A percentile compares a stretch with the other conserved stretches of the same genome.
Conservation (phyloP, 2,329 filamentous ascomycete species). For the Colletotrichum cuscutae region DNA sequence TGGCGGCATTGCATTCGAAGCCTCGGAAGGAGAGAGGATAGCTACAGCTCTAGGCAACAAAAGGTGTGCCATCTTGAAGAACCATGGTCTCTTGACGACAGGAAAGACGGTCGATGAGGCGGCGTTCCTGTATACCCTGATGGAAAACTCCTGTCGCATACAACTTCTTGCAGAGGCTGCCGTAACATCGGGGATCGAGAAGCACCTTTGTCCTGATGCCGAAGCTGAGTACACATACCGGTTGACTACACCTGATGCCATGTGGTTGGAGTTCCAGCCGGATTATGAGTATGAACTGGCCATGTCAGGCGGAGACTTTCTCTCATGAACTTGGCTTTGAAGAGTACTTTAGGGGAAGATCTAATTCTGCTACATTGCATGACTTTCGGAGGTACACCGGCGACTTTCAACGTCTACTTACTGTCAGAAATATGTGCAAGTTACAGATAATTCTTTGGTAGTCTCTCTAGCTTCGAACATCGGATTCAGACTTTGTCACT, state of each 20-base stretch:
- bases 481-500: no score
- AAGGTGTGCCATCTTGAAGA: constrained; percentile 72
- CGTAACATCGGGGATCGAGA: not conserved
- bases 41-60: constrained; percentile 67
- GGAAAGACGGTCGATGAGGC: constrained; percentile 79
- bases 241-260: not conserved
- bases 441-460: no score
- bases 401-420: no score
- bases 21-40: constrained; percentile 73
- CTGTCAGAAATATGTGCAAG: no score
- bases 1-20: constrained; percentile 61
- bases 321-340: not conserved
- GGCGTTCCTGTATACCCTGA: constrained; percentile 72
- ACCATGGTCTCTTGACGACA: constrained; percentile 77
- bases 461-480: no score
- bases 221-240: not conserved
- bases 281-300: not conserved
- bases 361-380: no score
- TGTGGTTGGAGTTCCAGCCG: not conserved
- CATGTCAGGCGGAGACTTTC: not conserved
- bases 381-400: no score
- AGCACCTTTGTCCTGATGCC: not conserved
- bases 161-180: constrained; percentile 70
- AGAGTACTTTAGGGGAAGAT: no score
- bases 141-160: constrained; percentile 73